Evolutionary conservation across 2,329 filamentous ascomycete species (phyloP).

Genomic region (Endothia cerciana): DNA sequence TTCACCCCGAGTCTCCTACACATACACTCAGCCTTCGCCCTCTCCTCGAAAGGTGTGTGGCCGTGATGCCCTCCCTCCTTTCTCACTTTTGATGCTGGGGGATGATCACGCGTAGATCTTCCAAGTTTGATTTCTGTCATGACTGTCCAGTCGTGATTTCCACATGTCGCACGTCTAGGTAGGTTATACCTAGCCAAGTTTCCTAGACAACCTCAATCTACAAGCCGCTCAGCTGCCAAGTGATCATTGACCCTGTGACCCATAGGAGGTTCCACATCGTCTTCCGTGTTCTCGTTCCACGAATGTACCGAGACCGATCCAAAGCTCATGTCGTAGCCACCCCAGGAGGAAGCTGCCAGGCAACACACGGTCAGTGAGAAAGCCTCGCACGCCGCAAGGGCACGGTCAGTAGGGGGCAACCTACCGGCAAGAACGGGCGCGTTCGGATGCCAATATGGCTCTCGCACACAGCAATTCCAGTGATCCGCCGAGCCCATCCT

Average conservation of each 20-base stretch:
- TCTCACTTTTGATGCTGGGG: background rate
- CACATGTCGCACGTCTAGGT: background rate
- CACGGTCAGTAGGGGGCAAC: conserved; percentile 34
- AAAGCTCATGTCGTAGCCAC: conserved; percentile 72
- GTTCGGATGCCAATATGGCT: conserved; percentile 89
- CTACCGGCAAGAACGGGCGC: conserved; percentile 75
- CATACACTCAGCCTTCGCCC: background rate
- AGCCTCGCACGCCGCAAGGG: background rate
- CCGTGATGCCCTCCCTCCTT: background rate
- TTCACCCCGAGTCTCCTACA: background rate
- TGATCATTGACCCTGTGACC: conserved; percentile 64
- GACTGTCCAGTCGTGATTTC: background rate
- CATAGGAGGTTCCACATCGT: conserved; percentile 65
- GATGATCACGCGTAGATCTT: background rate
- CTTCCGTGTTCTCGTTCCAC: conserved; percentile 70
- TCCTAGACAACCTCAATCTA: background rate
- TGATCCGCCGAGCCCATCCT: conserved; percentile 60
- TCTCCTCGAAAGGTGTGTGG: background rate
- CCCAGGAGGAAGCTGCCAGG: conserved; percentile 74
- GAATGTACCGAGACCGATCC: conserved; percentile 80
- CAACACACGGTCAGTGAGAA: conserved; percentile 3
- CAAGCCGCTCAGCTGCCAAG: conserved; percentile 41
- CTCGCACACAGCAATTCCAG: conserved; percentile 81
- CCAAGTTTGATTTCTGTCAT: background rate
- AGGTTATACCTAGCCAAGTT: no score